A percentile compares a stretch with the other conserved stretches of the same genome.
Evolutionary conservation across 75 land plant genomes (phyloP).

Genomic region (Chamaecyparis obtusa): DNA sequence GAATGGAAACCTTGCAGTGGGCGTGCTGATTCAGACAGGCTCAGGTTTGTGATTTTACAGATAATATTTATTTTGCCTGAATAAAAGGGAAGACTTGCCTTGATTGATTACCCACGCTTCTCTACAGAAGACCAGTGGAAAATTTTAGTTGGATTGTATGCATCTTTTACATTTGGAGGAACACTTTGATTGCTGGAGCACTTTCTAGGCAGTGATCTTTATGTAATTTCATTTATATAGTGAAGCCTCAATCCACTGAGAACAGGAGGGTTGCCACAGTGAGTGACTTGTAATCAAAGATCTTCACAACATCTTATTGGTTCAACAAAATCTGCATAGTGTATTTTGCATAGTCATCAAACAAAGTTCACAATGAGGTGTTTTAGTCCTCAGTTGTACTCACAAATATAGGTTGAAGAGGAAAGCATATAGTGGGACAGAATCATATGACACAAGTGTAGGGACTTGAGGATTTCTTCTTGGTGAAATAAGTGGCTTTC

Average conservation of each 20-base stretch:
- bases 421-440: neutral
- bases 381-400: neutral
- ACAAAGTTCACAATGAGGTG: neutral
- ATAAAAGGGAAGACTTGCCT: neutral
- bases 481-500: neutral
- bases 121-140: neutral
- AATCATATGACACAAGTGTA: neutral
- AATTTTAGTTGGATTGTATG: neutral
- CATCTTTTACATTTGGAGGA: slow-evolving; percentile 7
- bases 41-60: neutral
- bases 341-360: neutral
- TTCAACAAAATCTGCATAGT: neutral
- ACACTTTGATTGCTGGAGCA: neutral
- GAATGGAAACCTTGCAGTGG: neutral
- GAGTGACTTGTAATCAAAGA: neutral
- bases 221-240: slow-evolving; percentile 3
- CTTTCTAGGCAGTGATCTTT: neutral
- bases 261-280: neutral
- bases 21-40: neutral
- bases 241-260: neutral
- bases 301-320: neutral
- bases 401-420: neutral
- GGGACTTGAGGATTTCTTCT: neutral
- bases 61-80: neutral
- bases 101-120: neutral